These are phyloP conservation scores for Chrysoporthe deuterocubensis DNA, from an alignment of 2,329 filamentous ascomycete species.

Conservation along the genomic window DNA sequence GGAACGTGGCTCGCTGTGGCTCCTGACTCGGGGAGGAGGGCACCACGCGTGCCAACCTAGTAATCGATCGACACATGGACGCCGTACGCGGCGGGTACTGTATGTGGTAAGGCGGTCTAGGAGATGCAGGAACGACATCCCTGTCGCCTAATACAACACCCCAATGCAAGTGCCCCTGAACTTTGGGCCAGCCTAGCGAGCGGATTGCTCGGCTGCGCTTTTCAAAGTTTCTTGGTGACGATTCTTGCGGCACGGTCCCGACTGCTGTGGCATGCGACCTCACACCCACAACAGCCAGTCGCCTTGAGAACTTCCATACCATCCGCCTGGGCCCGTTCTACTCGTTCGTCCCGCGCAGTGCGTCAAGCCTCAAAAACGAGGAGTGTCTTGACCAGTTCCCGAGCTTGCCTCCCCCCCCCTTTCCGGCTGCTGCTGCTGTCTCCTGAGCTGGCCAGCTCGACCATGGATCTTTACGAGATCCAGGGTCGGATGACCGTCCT, in stretches of 20 bases:
- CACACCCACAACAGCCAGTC: neutral
- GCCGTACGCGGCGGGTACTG: neutral
- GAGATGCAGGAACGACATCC: conserved; percentile 19
- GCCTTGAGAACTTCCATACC: neutral
- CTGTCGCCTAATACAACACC: conserved; percentile 6
- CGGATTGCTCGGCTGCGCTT: neutral
- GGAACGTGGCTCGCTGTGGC: no score
- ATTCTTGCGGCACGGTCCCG: neutral
- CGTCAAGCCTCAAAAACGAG: neutral
- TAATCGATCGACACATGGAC: no score
- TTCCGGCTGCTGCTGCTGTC: neutral
- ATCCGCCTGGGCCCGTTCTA: neutral
- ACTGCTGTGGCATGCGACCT: conserved; percentile 25
- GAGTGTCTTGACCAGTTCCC: neutral
- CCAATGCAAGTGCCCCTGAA: conserved; percentile 13
- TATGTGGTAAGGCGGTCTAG: neutral
- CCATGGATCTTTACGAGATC: conserved; percentile 68
- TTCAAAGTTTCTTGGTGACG: neutral
- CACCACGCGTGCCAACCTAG: no score
- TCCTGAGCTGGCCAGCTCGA: neutral
- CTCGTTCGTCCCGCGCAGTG: neutral
- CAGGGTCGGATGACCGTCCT: conserved; percentile 58
- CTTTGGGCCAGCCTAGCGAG: neutral
- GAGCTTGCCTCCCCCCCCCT: neutral
- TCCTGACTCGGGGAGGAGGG: no score